These are phyloP conservation scores for Boletus pseudopeckii DNA, from an alignment of 768 basidiomycete species.

Conservation along the genomic window DNA sequence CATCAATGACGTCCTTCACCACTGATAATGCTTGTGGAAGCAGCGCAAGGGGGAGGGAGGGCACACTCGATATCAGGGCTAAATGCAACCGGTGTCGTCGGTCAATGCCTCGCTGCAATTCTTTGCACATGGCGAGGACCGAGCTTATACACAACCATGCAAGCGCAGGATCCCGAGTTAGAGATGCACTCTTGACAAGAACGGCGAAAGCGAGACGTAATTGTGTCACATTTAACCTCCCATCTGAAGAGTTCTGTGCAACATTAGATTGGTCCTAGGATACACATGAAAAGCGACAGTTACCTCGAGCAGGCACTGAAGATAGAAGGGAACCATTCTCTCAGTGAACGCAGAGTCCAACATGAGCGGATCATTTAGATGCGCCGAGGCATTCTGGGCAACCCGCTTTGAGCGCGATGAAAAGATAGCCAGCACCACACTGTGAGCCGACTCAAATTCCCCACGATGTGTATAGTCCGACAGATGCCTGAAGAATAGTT, in stretches of 20 bases:
- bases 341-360: slow-evolving; percentile 42
- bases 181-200: slow-evolving; percentile 56
- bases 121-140: slow-evolving; percentile 47
- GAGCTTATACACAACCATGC: slow-evolving; percentile 67
- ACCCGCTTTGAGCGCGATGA: slow-evolving; percentile 50
- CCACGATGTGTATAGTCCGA: slow-evolving; percentile 58
- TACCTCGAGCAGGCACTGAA: slow-evolving; percentile 67
- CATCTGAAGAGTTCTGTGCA: slow-evolving; percentile 59
- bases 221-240: slow-evolving; percentile 58
- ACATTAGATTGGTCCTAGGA: not conserved
- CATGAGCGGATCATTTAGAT: slow-evolving; percentile 5
- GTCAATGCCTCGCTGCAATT: slow-evolving; percentile 16
- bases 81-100: slow-evolving; percentile 56
- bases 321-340: slow-evolving; percentile 72
- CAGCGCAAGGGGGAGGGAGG: slow-evolving; percentile 56
- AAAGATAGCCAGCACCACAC: slow-evolving; percentile 74
- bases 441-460: slow-evolving; percentile 85
- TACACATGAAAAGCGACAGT: slow-evolving; percentile 12
- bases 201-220: slow-evolving; percentile 73
- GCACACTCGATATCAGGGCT: slow-evolving; percentile 60
- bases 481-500: slow-evolving; percentile 47
- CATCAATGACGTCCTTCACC: slow-evolving; percentile 35
- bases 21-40: slow-evolving; percentile 55
- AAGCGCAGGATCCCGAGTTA: slow-evolving; percentile 44
- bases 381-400: slow-evolving; percentile 7